phyloP scores from a whole-genome alignment of 2,329 filamentous ascomycete genomes.

The Penicillium hordei region DNA sequence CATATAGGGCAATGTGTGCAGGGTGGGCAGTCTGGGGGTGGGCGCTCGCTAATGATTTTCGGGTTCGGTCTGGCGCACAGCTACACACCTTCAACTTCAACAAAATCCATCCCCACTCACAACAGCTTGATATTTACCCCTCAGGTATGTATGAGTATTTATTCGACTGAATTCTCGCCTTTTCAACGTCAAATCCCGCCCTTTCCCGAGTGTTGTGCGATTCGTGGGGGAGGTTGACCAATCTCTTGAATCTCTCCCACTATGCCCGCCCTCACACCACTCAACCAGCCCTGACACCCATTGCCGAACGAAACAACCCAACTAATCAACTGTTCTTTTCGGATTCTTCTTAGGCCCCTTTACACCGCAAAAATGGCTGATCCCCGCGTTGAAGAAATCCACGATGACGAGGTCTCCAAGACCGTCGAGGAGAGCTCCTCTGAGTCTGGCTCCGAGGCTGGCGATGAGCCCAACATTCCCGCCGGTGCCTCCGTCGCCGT shows the following conservation, averaged over 20 bases:
- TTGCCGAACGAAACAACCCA: slow-evolving; percentile 3
- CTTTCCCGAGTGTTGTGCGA: slow-evolving; percentile 29
- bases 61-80: slow-evolving; percentile 43
- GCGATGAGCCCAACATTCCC: slow-evolving; percentile 66
- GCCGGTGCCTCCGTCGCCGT: slow-evolving; percentile 85
- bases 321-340: slow-evolving; percentile 5
- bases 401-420: slow-evolving; percentile 83
- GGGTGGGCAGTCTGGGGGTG: slow-evolving; percentile 28
- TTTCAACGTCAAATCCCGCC: slow-evolving; percentile 22
- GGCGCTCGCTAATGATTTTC: slow-evolving; percentile 48
- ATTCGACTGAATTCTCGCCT: slow-evolving; percentile 21
- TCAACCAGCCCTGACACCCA: slow-evolving; percentile 3
- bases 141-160: slow-evolving; percentile 34
- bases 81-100: slow-evolving; percentile 38
- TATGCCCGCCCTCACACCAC: slow-evolving; percentile 22
- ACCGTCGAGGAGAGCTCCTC: slow-evolving; percentile 65
- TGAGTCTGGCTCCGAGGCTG: slow-evolving; percentile 52
- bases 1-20: slow-evolving; percentile 31
- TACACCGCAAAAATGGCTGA: slow-evolving; percentile 71
- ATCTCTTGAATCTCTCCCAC: slow-evolving; percentile 12
- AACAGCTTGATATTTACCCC: slow-evolving; percentile 34
- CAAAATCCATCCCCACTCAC: slow-evolving; percentile 41
- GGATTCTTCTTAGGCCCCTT: slow-evolving; percentile 5
- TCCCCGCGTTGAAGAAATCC: slow-evolving; percentile 95
- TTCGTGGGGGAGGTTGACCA: slow-evolving; percentile 20